Percentiles rank a stretch among this genome's conserved stretches.
phyloP scores from a whole-genome alignment of 78 protist species.

The Pigoraptor vietnamica region DNA sequence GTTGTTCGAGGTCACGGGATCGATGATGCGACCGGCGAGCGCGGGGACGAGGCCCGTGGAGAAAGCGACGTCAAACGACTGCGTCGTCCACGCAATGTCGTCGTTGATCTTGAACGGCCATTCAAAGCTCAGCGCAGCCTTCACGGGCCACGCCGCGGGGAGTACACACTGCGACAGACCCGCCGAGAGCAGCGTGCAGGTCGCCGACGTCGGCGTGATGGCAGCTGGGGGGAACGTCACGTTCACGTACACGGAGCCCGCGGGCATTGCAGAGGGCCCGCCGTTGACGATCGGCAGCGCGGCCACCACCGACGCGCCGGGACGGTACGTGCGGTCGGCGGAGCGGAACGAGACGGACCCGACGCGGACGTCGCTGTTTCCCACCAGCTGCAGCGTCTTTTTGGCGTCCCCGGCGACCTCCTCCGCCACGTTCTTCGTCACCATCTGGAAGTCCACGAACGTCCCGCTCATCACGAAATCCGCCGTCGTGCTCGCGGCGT shows the following conservation, averaged over 20 bases:
- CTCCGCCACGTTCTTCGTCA: background rate
- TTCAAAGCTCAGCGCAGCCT: background rate
- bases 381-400: background rate
- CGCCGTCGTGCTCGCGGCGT: background rate
- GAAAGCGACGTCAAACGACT: background rate
- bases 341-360: background rate
- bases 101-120: background rate
- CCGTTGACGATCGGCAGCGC: background rate
- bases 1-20: background rate
- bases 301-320: background rate
- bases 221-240: background rate
- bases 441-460: background rate
- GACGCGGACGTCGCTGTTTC: background rate
- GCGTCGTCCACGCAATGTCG: background rate
- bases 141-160: background rate
- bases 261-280: background rate
- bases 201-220: background rate
- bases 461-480: background rate
- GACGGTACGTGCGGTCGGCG: background rate
- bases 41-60: background rate
- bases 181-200: too few species aligned
- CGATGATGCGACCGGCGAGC: background rate
- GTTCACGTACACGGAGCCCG: background rate
- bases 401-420: too few species aligned
- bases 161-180: background rate